Percentiles rank a stretch among this genome's conserved stretches.
Evolutionary conservation across 768 basidiomycete species (phyloP).

Genomic region (Leucosporidium scottii): DNA sequence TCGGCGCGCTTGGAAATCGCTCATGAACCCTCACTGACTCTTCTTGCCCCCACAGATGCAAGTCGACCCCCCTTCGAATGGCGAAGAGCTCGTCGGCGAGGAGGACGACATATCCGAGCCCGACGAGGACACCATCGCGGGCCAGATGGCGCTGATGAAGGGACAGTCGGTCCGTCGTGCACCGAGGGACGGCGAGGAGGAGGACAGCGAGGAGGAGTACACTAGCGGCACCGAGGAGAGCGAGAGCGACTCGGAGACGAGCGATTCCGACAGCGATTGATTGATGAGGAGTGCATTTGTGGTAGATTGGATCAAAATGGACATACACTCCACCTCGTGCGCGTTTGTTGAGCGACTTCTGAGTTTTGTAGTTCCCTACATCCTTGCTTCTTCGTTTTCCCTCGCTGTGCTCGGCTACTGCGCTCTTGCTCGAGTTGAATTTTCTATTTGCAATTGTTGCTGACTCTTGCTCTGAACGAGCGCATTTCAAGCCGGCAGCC

Average conservation of each 20-base stretch:
- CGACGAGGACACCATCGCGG: constrained; percentile 90
- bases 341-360: too few species aligned
- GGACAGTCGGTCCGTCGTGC: constrained; percentile 35
- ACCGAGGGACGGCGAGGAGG: constrained; percentile 39
- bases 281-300: too few species aligned
- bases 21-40: not conserved
- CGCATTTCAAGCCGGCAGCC: too few species aligned
- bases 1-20: not conserved
- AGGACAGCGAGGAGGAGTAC: constrained; percentile 51
- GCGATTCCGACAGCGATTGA: constrained; percentile 6
- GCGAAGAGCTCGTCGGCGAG: constrained; percentile 46
- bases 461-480: too few species aligned
- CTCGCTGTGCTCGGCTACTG: too few species aligned
- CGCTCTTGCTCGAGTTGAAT: too few species aligned
- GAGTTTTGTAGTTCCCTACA: too few species aligned
- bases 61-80: constrained; percentile 66
- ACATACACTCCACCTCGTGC: too few species aligned
- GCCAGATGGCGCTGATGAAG: constrained; percentile 91
- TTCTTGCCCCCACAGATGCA: constrained; percentile 55
- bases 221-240: constrained; percentile 48
- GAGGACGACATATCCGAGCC: constrained; percentile 98
- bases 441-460: too few species aligned
- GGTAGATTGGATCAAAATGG: too few species aligned
- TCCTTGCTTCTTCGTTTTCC: too few species aligned
- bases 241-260: constrained; percentile 40